A percentile compares a stretch with the other conserved stretches of the same genome.
Evolutionary conservation across 345 rosid genomes (phyloP).

Genomic region (Mercurialis annua): DNA sequence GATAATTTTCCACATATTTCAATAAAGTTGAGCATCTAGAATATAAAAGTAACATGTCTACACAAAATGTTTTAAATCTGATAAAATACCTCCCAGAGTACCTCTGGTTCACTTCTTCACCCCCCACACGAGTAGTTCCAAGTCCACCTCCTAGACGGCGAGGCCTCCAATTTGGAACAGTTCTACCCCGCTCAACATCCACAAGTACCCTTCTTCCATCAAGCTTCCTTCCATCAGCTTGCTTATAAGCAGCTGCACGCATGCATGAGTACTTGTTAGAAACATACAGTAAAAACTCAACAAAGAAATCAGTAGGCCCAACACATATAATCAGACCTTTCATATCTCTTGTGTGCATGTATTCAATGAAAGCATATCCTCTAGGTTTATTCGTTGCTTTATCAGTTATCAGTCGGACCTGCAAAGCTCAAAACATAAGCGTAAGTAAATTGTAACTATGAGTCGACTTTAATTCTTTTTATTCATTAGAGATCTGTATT

Average conservation of each 20-base stretch:
- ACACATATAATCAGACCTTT: slow-evolving; percentile 50
- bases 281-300: not conserved
- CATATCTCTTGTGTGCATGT: slow-evolving; percentile 93
- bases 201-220: slow-evolving; percentile 98
- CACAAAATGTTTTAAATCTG: not conserved
- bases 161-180: slow-evolving; percentile 99
- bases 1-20: not conserved
- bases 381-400: slow-evolving; percentile 74
- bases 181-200: slow-evolving; percentile 97
- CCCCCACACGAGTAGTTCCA: slow-evolving; percentile 84
- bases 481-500: not conserved
- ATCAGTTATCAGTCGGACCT: slow-evolving; percentile 81
- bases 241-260: slow-evolving; percentile 87
- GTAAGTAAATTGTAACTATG: slow-evolving; percentile 24
- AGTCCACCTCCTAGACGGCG: slow-evolving; percentile 99
- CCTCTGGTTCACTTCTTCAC: slow-evolving; percentile 70
- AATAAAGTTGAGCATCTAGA: not conserved
- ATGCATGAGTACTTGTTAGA: slow-evolving; percentile 14
- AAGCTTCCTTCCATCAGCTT: slow-evolving; percentile 98
- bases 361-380: slow-evolving; percentile 97
- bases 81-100: slow-evolving; percentile 39
- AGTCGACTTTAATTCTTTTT: not conserved
- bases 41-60: not conserved
- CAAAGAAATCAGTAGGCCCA: not conserved
- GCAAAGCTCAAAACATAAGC: slow-evolving; percentile 36